Evolutionary conservation across 176 grass and related monocot genomes (phyloP), one percentile per base, ranked within the genome.

Genomic region (Bolboschoenus planiculmis): DNA sequence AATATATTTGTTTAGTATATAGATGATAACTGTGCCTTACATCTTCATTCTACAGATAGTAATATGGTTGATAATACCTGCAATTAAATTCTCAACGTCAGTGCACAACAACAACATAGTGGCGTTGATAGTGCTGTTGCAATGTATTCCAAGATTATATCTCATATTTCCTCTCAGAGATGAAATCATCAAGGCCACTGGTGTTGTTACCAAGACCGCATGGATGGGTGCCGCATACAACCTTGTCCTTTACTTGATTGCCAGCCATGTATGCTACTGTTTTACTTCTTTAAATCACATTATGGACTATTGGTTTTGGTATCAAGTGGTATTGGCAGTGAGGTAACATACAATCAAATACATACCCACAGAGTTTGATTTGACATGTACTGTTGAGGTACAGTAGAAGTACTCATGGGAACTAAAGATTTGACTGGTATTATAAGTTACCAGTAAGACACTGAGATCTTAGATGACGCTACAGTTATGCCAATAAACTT

Each of bases 171-270:
- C 91, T 44, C 91, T 95, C 72, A 99, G 88, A 50, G 91, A 91
- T 59, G 89, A 99, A 83, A 95, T 99, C 51, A 34, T 93, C 81
- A 99, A 99, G 85, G 56, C 96, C 63, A 93, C 91, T 78, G 96
- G 96, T 84, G 86, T 99, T 85, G 91, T 99, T 24, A 85, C 92
- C 34, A 99, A 95, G 92, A 93, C 96, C 59, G 96, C 87, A 36
- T 99, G 96, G 96, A 87, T 87, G 84, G 96, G 92, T 53, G 96
- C 96, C 80, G 96, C 87, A n/a, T 99, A 95, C 80, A 99, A 99
- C 85, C 80, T 99, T 31, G 56, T 95, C 31, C 96, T 99, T 53
- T 99, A 99, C 72, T 85, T 99, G 89, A 99, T 99, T 84, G 96
- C 96, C 24, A 99, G 96, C 84, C 96, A 99, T 91, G 96, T 95